Evolutionary conservation across 2,329 filamentous ascomycete species (phyloP).

Genomic region (Pseudogymnoascus sp.): DNA sequence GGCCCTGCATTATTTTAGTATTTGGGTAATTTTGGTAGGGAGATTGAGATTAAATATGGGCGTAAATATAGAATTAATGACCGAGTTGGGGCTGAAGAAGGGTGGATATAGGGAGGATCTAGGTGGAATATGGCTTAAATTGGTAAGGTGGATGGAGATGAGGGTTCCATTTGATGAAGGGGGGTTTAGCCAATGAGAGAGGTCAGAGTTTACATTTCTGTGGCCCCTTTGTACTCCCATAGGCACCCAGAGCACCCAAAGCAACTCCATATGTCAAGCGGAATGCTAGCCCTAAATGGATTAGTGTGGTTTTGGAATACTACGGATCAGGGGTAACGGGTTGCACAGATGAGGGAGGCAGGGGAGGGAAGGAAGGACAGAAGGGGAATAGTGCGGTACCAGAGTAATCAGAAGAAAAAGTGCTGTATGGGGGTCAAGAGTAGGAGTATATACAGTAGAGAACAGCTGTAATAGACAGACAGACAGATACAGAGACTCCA

Average conservation of each 20-base stretch:
- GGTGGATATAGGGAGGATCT: background rate
- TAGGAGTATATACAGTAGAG: background rate
- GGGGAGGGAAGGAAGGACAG: background rate
- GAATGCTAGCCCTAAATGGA: background rate
- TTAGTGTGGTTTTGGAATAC: background rate
- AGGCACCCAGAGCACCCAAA: background rate
- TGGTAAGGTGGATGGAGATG: background rate
- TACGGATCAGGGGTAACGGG: background rate
- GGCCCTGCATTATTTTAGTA: background rate
- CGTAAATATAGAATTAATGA: background rate
- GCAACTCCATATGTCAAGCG: background rate
- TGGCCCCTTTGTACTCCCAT: too few species aligned
- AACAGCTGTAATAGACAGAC: too few species aligned
- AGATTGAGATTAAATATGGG: background rate
- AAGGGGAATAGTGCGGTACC: background rate
- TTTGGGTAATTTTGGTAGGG: background rate
- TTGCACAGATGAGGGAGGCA: background rate
- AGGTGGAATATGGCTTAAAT: background rate
- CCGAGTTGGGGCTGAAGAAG: background rate
- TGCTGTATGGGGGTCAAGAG: background rate
- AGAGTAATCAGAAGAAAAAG: background rate
- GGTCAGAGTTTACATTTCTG: background rate
- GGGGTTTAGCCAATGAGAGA: background rate
- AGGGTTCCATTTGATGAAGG: background rate
- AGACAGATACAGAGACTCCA: background rate